phyloP scores from a whole-genome alignment of 2,329 filamentous ascomycete species.

The Penicillium digitatum region DNA sequence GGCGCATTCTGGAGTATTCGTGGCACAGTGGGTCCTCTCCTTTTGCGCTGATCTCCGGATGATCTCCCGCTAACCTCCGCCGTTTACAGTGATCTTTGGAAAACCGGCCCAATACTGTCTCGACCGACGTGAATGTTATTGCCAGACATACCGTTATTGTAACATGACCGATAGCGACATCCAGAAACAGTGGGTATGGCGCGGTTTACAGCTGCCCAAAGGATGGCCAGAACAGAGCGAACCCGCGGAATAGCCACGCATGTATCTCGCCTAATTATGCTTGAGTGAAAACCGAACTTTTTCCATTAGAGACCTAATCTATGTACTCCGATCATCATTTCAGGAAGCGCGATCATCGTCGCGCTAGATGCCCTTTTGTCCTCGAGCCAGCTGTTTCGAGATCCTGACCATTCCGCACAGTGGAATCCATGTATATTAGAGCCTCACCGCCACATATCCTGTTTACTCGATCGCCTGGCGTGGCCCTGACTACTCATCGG shows the following conservation, averaged over 20 bases:
- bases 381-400: neutral
- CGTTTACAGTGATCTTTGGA: conserved; percentile 24
- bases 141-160: conserved; percentile 25
- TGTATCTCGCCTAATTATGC: neutral
- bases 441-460: conserved; percentile 39
- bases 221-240: conserved; percentile 16
- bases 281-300: conserved; percentile 1
- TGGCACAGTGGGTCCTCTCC: conserved; percentile 51
- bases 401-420: neutral
- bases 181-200: conserved; percentile 22
- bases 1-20: conserved; percentile 52
- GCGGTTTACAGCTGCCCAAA: conserved; percentile 17
- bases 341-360: neutral
- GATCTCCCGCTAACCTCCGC: neutral
- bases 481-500: conserved; percentile 34
- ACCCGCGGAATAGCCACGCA: neutral
- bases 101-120: conserved; percentile 22
- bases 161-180: conserved; percentile 20
- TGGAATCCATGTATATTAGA: neutral
- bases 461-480: conserved; percentile 32
- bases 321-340: neutral
- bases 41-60: neutral
- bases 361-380: neutral
- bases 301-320: neutral
- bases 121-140: conserved; percentile 21